These are phyloP conservation scores for Tolypocladium album DNA, from an alignment of 2,329 filamentous ascomycete species.

Conservation along the genomic window DNA sequence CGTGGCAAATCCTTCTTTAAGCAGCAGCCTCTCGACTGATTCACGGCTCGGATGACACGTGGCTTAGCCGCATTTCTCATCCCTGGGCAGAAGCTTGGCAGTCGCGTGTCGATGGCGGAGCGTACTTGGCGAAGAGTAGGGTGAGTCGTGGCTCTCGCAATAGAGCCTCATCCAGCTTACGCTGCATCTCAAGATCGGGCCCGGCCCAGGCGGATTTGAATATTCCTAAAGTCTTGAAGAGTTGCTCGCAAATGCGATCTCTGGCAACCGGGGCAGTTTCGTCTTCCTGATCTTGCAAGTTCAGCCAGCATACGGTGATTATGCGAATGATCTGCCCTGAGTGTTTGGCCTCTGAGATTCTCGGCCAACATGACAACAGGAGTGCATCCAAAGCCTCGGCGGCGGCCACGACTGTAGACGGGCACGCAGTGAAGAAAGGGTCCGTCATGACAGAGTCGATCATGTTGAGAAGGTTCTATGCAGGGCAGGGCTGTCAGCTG, in stretches of 20 bases:
- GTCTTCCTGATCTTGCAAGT: conserved; percentile 28
- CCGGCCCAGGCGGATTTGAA: conserved; percentile 13
- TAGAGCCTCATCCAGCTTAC: conserved; percentile 10
- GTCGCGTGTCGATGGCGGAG: background rate
- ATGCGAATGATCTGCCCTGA: conserved; percentile 53
- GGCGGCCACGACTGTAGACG: conserved; percentile 41
- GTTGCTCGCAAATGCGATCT: conserved; percentile 5
- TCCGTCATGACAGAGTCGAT: conserved; percentile 55
- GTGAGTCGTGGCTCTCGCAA: conserved; percentile 18
- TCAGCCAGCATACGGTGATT: conserved; percentile 52
- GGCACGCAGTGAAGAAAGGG: conserved; percentile 50
- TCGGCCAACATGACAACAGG: conserved; percentile 58
- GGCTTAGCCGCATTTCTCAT: background rate
- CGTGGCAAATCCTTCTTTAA: conserved; percentile 93
- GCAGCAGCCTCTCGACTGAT: conserved; percentile 58
- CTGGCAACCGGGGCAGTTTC: background rate
- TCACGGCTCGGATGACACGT: background rate
- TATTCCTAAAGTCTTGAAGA: conserved; percentile 10
- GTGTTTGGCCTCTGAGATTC: conserved; percentile 44
- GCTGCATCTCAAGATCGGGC: conserved; percentile 3
- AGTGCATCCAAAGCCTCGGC: conserved; percentile 43
- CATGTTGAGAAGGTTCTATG: conserved; percentile 55
- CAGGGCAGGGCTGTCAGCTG: conserved; percentile 4
- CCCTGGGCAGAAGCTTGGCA: background rate
- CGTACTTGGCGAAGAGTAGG: conserved; percentile 10